A percentile compares a stretch with the other conserved stretches of the same genome.
phyloP scores from a whole-genome alignment of 2,329 filamentous ascomycete species.

The Xylariaceae sp. region DNA sequence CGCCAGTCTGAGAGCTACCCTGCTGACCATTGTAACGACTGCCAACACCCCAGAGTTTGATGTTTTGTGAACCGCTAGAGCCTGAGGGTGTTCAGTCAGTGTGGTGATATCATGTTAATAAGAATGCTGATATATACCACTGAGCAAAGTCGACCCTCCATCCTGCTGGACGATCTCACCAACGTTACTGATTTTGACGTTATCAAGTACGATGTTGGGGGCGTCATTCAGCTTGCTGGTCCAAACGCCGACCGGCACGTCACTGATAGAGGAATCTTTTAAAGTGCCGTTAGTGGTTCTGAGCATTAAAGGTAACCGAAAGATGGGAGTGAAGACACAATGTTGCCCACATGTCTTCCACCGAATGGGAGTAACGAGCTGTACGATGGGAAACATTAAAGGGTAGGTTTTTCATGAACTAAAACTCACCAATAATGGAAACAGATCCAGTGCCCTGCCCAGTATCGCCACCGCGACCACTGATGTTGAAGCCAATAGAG shows the following conservation, averaged over 20 bases:
- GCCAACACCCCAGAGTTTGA: constrained; percentile 8
- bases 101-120: neutral
- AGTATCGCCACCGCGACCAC: constrained; percentile 51
- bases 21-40: constrained; percentile 2
- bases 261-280: constrained; percentile 56
- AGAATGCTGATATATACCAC: neutral
- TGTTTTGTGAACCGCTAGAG: neutral
- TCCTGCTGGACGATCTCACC: neutral
- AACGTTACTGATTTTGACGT: constrained; percentile 53
- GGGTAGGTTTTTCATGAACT: too few species aligned
- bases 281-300: too few species aligned
- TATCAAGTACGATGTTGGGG: constrained; percentile 55
- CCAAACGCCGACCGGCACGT: constrained; percentile 55
- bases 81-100: neutral
- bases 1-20: neutral
- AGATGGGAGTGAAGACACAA: too few species aligned
- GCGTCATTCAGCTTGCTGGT: constrained; percentile 50
- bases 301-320: too few species aligned
- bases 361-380: too few species aligned
- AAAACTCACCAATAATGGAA: constrained; percentile 50
- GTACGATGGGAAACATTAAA: too few species aligned
- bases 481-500: constrained; percentile 43
- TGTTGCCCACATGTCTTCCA: too few species aligned
- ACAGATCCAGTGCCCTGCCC: constrained; percentile 55
- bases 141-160: neutral